Conservation (phyloP, 805 yeast genomes). For the Suhomyces sp. region DNA sequence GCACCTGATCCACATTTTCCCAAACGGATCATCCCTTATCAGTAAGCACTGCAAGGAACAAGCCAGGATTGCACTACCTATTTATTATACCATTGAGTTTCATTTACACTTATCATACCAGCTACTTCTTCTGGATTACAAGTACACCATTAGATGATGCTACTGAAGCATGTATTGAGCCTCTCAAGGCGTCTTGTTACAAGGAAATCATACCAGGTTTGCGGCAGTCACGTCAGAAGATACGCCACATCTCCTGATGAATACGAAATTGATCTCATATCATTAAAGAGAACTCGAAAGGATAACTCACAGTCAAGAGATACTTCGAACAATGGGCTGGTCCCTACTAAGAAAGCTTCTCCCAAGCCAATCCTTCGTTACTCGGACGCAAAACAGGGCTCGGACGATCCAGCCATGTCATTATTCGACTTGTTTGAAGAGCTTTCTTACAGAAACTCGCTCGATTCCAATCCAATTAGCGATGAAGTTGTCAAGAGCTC, state of each 20-base stretch:
- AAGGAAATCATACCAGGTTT: background rate
- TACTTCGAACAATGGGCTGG: background rate
- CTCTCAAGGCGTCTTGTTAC: background rate
- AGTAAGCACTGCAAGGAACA: background rate
- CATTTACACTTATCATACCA: background rate
- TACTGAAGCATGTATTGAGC: background rate
- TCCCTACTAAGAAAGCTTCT: background rate
- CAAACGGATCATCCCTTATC: background rate
- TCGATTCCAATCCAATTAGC: background rate
- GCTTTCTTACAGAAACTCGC: conserved; percentile 1
- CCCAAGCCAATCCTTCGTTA: background rate
- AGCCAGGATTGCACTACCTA: background rate
- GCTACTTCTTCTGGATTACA: background rate
- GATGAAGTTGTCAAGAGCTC: background rate
- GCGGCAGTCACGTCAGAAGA: background rate
- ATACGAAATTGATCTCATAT: conserved; percentile 11
- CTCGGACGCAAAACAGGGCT: background rate
- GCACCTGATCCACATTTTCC: background rate
- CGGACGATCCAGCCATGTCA: background rate
- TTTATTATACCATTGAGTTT: background rate
- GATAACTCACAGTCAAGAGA: background rate
- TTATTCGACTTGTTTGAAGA: background rate
- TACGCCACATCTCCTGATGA: conserved; percentile 7
- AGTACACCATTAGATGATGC: background rate
- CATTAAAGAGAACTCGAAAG: conserved; percentile 7